Conservation (phyloP, 164 flowering plant genomes). For the Berberis thunbergii region DNA sequence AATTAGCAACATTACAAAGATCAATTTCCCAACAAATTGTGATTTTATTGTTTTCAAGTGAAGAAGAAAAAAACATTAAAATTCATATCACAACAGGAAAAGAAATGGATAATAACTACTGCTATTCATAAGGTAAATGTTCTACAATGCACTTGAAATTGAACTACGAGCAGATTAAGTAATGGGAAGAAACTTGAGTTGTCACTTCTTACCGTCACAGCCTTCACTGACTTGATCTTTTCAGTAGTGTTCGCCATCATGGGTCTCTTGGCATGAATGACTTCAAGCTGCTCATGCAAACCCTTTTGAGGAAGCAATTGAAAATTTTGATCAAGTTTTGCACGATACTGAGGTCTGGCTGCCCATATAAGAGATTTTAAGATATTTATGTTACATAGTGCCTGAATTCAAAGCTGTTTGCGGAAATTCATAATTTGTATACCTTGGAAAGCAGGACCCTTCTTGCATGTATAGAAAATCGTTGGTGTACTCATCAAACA, state of each 20-base stretch:
- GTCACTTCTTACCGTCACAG: conserved; percentile 19
- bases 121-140: no score
- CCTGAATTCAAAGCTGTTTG: no score
- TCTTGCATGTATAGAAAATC: no score
- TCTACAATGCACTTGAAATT: not conserved
- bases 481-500: no score
- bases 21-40: not conserved
- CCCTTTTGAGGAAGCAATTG: conserved; percentile 10
- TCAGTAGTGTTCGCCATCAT: conserved; percentile 18
- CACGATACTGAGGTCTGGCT: conserved; percentile 24
- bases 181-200: not conserved
- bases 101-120: not conserved
- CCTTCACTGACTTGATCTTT: conserved; percentile 16
- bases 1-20: conserved; percentile 3
- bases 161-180: not conserved
- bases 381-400: no score
- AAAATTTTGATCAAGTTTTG: conserved; percentile 1
- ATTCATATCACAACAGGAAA: not conserved
- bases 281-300: conserved; percentile 12
- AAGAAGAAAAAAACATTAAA: not conserved
- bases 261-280: conserved; percentile 13
- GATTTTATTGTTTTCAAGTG: not conserved
- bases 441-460: no score
- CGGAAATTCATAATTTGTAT: no score
- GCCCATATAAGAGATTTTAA: not conserved